phyloP scores from a whole-genome alignment of 2,329 filamentous ascomycete species.

The Penicillium paneum region DNA sequence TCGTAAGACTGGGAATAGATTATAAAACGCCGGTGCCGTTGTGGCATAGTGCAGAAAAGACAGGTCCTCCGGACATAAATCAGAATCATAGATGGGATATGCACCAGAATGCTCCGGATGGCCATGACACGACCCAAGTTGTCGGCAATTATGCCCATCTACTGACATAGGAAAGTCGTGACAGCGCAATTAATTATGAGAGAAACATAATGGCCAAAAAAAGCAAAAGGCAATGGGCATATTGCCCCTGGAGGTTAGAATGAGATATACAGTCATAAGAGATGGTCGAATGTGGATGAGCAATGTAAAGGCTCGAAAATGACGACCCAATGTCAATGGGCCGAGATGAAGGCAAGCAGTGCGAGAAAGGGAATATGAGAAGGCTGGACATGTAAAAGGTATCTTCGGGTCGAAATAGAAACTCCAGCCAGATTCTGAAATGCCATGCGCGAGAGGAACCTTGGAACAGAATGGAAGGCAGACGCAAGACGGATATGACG shows the following conservation, averaged over 20 bases:
- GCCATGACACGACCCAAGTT: conserved; percentile 13
- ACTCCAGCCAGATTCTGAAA: conserved; percentile 38
- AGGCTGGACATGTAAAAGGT: conserved; percentile 35
- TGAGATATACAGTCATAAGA: conserved; percentile 26
- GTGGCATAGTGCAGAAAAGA: conserved; percentile 23
- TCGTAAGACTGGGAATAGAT: conserved; percentile 19
- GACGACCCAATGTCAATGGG: conserved; percentile 3
- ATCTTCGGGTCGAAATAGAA: conserved; percentile 36
- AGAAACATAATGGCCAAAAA: conserved; percentile 7
- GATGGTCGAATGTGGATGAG: conserved; percentile 8
- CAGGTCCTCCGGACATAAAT: conserved; percentile 20
- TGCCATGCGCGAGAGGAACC: conserved; percentile 36
- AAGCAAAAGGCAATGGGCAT: conserved; percentile 7
- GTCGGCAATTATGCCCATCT: conserved; percentile 25
- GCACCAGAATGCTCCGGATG: conserved; percentile 21
- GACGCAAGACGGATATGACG: conserved; percentile 32
- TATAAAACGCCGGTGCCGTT: conserved; percentile 24
- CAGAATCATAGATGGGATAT: conserved; percentile 17
- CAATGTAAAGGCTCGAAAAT: conserved; percentile 6
- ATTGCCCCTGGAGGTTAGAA: conserved; percentile 9
- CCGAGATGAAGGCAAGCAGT: conserved; percentile 10
- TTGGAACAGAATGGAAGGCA: conserved; percentile 25
- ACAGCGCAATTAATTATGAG: conserved; percentile 24
- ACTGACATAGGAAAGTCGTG: conserved; percentile 38
- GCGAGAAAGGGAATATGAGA: conserved; percentile 10